Evolutionary conservation across 2,329 filamentous ascomycete species (phyloP), one percentile per base, ranked within the genome.

Genomic region (Botrytis medusae): DNA sequence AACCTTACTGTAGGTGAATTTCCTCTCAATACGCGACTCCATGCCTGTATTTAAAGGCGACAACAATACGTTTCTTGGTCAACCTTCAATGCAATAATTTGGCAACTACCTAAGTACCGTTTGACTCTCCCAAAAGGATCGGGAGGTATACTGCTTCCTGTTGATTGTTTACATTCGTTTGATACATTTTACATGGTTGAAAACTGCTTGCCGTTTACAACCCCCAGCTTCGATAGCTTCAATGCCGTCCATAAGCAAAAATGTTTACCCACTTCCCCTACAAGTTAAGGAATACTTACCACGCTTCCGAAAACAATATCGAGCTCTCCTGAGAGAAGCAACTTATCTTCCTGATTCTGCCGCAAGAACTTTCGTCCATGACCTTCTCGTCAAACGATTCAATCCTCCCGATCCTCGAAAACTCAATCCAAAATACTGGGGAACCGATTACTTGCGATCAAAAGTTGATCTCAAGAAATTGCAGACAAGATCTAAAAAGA

Each of bases 291-390:
- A 72, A 65, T 44, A 48, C 25, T 48, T 68, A 3, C 48, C 51
- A 32, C 57, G 18, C 34, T 68, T 74, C 64, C 74, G 62, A 69
- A 85, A 86, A 76, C 80, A 89, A 64, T 91, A 89, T 80, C 86
- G 89, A 72, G 85, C 88, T 73, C 82, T 91, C 34, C 86, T 91
- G 51, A 88, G 89, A 74, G 88, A 90, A 82, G 83, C 85, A 57
- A 86, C 87, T 42, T 91, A 91, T 78, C 85, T 91, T 3, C 88
- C 88, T 20, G 79, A 81, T 1, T 83, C 83, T 3, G 80, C 85
- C 57, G 87, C 86, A 74, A 85, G 84, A 57, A 79, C 82, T 3
- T 85, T 83, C 71, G 81, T 87, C 71, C 79, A 82, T 63, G 77
- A 81, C 10, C 82, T 82, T 48, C 85, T 90, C 63, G 81, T 82